Percentiles rank a stretch among this genome's conserved stretches.
Evolutionary conservation across 2,329 filamentous ascomycete species (phyloP).

Genomic region (Apiospora malaysiana): DNA sequence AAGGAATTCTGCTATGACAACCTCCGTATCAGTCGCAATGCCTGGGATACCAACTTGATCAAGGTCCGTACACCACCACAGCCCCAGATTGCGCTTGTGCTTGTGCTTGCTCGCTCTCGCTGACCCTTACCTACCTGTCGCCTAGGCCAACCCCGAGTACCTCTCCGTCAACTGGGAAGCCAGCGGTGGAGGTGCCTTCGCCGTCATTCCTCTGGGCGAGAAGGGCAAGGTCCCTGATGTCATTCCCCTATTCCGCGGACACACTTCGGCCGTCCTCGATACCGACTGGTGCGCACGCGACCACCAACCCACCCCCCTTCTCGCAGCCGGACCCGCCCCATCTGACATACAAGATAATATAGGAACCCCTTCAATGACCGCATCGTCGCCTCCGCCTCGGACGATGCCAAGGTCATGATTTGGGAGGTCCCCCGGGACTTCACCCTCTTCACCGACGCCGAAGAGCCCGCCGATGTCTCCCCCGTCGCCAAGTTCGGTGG

Average conservation of each 20-base stretch:
- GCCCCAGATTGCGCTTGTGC: conserved; percentile 4
- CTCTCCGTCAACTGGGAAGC: conserved; percentile 98
- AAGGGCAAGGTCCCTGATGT: conserved; percentile 89
- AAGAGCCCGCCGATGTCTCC: conserved; percentile 81
- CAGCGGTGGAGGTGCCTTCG: conserved; percentile 93
- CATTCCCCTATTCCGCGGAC: conserved; percentile 93
- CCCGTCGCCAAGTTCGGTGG: conserved; percentile 84
- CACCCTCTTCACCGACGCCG: conserved; percentile 81
- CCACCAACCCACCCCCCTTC: conserved; percentile 25
- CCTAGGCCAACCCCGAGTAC: conserved; percentile 90
- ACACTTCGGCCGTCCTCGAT: conserved; percentile 94
- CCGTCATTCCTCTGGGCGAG: conserved; percentile 90
- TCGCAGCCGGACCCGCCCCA: conserved; percentile 25
- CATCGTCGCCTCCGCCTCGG: conserved; percentile 89
- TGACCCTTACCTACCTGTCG: conserved; percentile 26
- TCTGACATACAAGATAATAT: conserved; percentile 40
- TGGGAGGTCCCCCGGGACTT: conserved; percentile 95
- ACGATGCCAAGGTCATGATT: conserved; percentile 96
- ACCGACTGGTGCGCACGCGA: conserved; percentile 80
- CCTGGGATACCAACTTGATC: conserved; percentile 98
- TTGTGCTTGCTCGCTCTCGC: conserved; percentile 28
- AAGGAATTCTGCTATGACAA: conserved; percentile 99
- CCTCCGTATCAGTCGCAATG: conserved; percentile 94
- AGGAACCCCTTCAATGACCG: conserved; percentile 97
- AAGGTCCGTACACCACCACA: conserved; percentile 64